Evolutionary conservation across 2,329 filamentous ascomycete species (phyloP).

Genomic region (Albifimbria verrucaria): DNA sequence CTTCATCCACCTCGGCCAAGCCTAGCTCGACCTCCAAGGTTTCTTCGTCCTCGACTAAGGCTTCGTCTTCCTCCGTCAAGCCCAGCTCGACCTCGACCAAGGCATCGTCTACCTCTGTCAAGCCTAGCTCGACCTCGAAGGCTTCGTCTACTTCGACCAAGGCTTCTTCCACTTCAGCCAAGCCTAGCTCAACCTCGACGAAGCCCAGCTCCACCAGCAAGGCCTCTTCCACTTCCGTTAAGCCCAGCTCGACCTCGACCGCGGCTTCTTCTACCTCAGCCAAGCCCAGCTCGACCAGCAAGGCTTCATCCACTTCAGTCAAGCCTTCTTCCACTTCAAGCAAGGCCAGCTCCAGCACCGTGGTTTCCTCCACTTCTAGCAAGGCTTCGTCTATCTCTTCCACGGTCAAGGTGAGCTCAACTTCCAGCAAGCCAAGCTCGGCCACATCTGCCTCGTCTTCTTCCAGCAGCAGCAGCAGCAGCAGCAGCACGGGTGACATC

Average conservation of each 20-base stretch:
- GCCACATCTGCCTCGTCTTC: not conserved
- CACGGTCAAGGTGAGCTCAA: too few species aligned
- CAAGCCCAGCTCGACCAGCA: conserved; percentile 4
- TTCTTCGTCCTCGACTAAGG: conserved; percentile 7
- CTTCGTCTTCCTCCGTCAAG: conserved; percentile 3
- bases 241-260: conserved; percentile 2
- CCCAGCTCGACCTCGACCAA: conserved; percentile 3
- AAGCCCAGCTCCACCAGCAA: conserved; percentile 8
- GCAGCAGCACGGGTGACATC: not conserved
- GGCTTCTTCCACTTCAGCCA: conserved; percentile 5
- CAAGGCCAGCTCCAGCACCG: conserved; percentile 4
- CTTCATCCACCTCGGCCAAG: conserved; percentile 4
- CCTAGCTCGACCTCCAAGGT: conserved; percentile 5
- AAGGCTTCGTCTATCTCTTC: too few species aligned
- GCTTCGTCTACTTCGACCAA: conserved; percentile 8
- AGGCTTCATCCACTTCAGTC: conserved; percentile 8
- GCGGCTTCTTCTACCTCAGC: not conserved
- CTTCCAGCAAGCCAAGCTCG: too few species aligned
- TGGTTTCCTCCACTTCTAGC: too few species aligned
- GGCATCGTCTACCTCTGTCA: not conserved
- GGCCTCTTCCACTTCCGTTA: conserved; percentile 4
- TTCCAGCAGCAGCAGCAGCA: not conserved
- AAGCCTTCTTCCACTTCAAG: conserved; percentile 5
- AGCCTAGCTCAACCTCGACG: conserved; percentile 4
- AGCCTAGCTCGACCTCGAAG: conserved; percentile 9